Evolutionary conservation across 306 rosid genomes (phyloP), one percentile per base, ranked within the genome.

Genomic region (Argentina anserina): DNA sequence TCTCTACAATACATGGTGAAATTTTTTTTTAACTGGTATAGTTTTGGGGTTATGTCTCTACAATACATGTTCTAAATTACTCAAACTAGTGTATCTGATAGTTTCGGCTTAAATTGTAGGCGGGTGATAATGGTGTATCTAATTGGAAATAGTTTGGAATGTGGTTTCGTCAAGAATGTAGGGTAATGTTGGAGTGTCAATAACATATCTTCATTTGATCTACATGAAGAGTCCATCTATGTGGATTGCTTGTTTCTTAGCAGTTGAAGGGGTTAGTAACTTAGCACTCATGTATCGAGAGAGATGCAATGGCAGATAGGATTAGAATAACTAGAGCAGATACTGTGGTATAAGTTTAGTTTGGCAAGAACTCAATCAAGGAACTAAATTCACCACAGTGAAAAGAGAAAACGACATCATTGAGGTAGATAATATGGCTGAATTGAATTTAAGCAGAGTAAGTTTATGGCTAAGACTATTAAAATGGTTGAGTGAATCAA

Each of bases 391-490:
- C n/a, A 5, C 12, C 43, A 26, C 8, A 14, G n/a, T 15, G n/a
- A 45, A 13, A 0, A 67, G 80, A 31, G 86, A 84, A 31, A 78
- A 82, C 29, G 82, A 74, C 46, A 74, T n/a, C 53, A 46, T 56
- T 15, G 76, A 81, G 28, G 58, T 58, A 31, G 73, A 78, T 34
- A 46, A 65, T 37, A 45, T 10, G 76, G 76, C 34, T 66, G 85
- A 81, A 41, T 85, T 79, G 31, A 78, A 84, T 71, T 82, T 81
- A 37, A 70, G 75, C 58, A 84, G 86, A 13, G 90, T 86, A 46
- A 77, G 85, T 79, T 69, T 84, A 9, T 89, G 88, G 95, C 76
- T 86, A 2, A 68, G 67, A 43, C 87, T 80, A 15, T 78, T 87
- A 73, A 89, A 87, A 65, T 42, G 83, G 72, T 3, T 3, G 15